Percentiles rank a stretch among this genome's conserved stretches.
Evolutionary conservation across 768 basidiomycete species (phyloP).

Genomic region (Mycena indigotica): DNA sequence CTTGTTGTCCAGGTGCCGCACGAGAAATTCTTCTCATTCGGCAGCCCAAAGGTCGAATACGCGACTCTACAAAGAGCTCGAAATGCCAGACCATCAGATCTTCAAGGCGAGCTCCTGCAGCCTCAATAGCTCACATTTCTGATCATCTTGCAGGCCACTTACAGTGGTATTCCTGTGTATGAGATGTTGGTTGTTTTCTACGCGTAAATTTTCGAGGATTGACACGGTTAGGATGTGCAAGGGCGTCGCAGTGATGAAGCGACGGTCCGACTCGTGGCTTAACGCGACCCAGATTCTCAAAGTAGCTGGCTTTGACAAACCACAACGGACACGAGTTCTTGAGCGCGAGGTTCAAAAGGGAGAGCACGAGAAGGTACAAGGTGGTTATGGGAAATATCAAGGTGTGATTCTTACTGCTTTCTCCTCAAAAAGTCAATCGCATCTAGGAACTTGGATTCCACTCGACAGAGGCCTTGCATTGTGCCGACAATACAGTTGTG

Average conservation of each 20-base stretch:
- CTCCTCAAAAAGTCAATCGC: constrained; percentile 4
- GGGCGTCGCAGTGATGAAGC: constrained; percentile 95
- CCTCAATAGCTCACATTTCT: constrained; percentile 27
- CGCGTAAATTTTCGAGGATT: constrained; percentile 37
- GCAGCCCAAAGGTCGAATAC: neutral
- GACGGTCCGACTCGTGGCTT: constrained; percentile 94
- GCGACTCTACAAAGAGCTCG: neutral
- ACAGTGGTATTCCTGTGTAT: constrained; percentile 91
- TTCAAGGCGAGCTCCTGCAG: constrained; percentile 65
- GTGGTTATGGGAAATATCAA: constrained; percentile 99
- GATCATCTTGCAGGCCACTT: constrained; percentile 66
- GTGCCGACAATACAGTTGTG: constrained; percentile 92
- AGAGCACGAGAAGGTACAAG: constrained; percentile 98
- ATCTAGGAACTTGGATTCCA: constrained; percentile 95
- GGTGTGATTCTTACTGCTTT: constrained; percentile 52
- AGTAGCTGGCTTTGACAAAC: constrained; percentile 99
- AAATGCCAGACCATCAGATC: constrained; percentile 83
- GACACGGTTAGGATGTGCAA: constrained; percentile 83
- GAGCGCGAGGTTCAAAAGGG: constrained; percentile 99
- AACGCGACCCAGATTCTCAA: constrained; percentile 99
- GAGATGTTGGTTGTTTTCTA: constrained; percentile 73
- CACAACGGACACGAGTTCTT: constrained; percentile 93
- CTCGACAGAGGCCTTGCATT: constrained; percentile 85
- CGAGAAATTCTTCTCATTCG: neutral
- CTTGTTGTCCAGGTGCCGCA: too few species aligned